Evolutionary conservation across 495 filamentous ascomycete genomes (phyloP).

Genomic region (Beverwykella pulmonaria): DNA sequence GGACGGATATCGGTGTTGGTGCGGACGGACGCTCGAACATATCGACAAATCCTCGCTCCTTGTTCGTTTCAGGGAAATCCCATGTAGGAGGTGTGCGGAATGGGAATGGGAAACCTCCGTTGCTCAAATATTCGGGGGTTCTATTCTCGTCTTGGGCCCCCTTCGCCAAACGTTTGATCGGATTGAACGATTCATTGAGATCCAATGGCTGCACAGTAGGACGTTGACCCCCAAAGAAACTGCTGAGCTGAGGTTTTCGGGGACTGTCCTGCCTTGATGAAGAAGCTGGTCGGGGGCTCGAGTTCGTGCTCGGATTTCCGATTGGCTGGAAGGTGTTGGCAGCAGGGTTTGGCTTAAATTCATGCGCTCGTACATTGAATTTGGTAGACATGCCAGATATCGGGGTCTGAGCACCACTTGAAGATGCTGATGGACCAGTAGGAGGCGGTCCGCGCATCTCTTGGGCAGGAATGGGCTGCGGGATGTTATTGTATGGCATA

Average conservation of each 20-base stretch:
- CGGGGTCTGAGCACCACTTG: slow-evolving; percentile 50
- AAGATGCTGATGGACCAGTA: slow-evolving; percentile 52
- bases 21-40: slow-evolving; percentile 69
- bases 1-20: slow-evolving; percentile 63
- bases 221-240: slow-evolving; percentile 56
- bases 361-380: slow-evolving; percentile 79
- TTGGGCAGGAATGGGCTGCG: slow-evolving; percentile 58
- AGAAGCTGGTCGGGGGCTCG: slow-evolving; percentile 59
- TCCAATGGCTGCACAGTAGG: slow-evolving; percentile 58
- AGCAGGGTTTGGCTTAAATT: slow-evolving; percentile 81
- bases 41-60: slow-evolving; percentile 71
- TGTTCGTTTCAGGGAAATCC: slow-evolving; percentile 63
- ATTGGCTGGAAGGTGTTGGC: slow-evolving; percentile 78
- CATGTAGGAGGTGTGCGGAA: slow-evolving; percentile 81
- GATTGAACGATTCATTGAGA: slow-evolving; percentile 70
- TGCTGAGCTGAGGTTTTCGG: slow-evolving; percentile 48
- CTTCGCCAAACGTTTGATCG: slow-evolving; percentile 71
- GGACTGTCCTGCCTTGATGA: slow-evolving; percentile 53
- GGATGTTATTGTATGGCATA: slow-evolving; percentile 42
- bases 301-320: slow-evolving; percentile 60
- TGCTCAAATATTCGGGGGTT: slow-evolving; percentile 57
- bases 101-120: slow-evolving; percentile 74
- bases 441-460: slow-evolving; percentile 54
- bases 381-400: slow-evolving; percentile 61
- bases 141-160: slow-evolving; percentile 52